Conservation (phyloP, 1,284 basidiomycete species). For the Trametes polyzona region DNA sequence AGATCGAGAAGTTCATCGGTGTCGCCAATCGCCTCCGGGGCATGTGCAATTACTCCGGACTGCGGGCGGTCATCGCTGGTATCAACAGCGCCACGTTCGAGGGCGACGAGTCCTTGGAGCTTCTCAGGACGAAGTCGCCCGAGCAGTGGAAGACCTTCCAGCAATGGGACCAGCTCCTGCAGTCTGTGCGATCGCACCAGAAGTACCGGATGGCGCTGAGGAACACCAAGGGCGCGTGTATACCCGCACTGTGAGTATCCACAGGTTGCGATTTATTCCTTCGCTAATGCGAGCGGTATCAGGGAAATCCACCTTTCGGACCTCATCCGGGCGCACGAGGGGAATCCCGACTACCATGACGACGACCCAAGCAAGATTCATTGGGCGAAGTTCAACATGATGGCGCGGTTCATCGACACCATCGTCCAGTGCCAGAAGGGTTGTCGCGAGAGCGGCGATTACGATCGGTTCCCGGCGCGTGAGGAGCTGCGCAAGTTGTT, state of each 20-base stretch:
- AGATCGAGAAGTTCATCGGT: constrained; percentile 79
- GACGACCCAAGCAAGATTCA: constrained; percentile 70
- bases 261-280: neutral
- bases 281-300: constrained; percentile 1
- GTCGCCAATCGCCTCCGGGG: constrained; percentile 70
- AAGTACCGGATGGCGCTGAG: constrained; percentile 79
- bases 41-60: constrained; percentile 79
- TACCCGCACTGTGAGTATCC: constrained; percentile 72
- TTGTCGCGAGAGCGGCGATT: constrained; percentile 61
- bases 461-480: constrained; percentile 48
- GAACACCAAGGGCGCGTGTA: constrained; percentile 80
- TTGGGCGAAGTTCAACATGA: constrained; percentile 87
- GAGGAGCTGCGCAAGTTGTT: constrained; percentile 53
- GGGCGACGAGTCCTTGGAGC: constrained; percentile 72
- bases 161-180: constrained; percentile 78
- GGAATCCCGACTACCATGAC: constrained; percentile 67
- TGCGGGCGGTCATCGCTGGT: constrained; percentile 82
- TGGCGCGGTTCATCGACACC: constrained; percentile 74
- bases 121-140: constrained; percentile 62
- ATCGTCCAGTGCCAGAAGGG: constrained; percentile 75
- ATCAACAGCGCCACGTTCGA: constrained; percentile 75
- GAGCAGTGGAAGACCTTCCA: constrained; percentile 71
- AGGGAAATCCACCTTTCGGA: constrained; percentile 87
- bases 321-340: constrained; percentile 77
- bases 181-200: constrained; percentile 72